Evolutionary conservation across 768 basidiomycete genomes (phyloP).

Genomic region (Thelephora ganbajun): DNA sequence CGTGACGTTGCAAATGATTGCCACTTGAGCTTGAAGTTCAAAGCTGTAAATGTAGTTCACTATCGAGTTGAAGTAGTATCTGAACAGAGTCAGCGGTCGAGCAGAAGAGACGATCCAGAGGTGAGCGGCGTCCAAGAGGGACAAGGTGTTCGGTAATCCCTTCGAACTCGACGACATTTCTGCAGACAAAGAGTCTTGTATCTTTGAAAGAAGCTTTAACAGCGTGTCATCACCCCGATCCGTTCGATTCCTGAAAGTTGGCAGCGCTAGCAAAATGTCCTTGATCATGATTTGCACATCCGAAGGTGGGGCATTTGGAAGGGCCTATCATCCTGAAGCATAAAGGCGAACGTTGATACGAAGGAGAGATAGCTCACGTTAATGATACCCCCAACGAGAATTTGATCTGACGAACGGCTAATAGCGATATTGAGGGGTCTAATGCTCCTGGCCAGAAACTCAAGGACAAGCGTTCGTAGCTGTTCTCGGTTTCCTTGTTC

Average conservation of each 20-base stretch:
- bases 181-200: conserved; percentile 18
- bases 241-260: conserved; percentile 25
- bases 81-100: conserved; percentile 32
- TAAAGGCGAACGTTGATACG: neutral
- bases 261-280: conserved; percentile 36
- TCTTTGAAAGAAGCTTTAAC: conserved; percentile 24
- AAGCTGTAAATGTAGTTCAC: conserved; percentile 6
- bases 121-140: conserved; percentile 33
- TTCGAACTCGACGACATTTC: conserved; percentile 12
- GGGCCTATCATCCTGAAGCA: conserved; percentile 24
- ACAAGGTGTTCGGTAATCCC: conserved; percentile 23
- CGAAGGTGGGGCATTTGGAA: conserved; percentile 25
- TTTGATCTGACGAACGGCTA: conserved; percentile 31
- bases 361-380: conserved; percentile 23
- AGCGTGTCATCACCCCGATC: conserved; percentile 26
- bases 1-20: conserved; percentile 25
- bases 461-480: conserved; percentile 42
- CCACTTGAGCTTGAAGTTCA: conserved; percentile 33
- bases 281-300: conserved; percentile 36
- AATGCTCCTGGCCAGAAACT: conserved; percentile 43
- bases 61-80: conserved; percentile 33
- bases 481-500: conserved; percentile 42
- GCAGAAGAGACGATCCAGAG: conserved; percentile 29
- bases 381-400: conserved; percentile 33
- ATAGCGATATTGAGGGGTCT: conserved; percentile 24